Evolutionary conservation across 148 eudicot genomes (phyloP).

Genomic region (Vaccinium myrtillus): DNA sequence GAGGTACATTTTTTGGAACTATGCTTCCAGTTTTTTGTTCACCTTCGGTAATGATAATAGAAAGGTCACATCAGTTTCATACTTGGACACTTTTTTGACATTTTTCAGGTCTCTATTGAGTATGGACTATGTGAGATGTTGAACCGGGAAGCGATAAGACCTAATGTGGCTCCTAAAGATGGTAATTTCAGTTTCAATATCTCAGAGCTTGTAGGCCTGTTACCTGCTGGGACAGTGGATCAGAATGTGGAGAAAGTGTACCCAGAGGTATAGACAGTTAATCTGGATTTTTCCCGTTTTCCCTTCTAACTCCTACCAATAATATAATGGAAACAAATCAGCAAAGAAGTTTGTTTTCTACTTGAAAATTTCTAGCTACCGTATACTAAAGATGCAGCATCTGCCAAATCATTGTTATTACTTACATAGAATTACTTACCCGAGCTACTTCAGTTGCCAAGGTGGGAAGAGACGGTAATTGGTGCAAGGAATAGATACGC

Average conservation of each 20-base stretch:
- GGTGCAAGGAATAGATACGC: constrained; percentile 66
- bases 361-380: background rate
- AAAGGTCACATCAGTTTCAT: background rate
- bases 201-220: constrained; percentile 62
- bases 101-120: constrained; percentile 77
- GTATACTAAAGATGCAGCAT: background rate
- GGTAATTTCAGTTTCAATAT: constrained; percentile 60
- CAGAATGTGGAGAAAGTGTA: constrained; percentile 50
- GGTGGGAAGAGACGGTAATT: constrained; percentile 67
- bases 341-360: background rate
- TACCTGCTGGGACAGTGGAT: constrained; percentile 78
- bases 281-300: background rate
- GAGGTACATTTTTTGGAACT: background rate
- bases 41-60: background rate
- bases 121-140: constrained; percentile 91
- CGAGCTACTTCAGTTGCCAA: constrained; percentile 56
- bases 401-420: constrained; percentile 3
- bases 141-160: constrained; percentile 62
- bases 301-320: background rate
- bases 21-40: background rate
- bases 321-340: background rate
- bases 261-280: constrained; percentile 47
- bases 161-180: constrained; percentile 62
- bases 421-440: constrained; percentile 19
- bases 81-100: background rate